These are phyloP conservation scores for Hanseniaspora sp. DNA, from an alignment of 1,139 yeast genomes.

Conservation along the genomic window DNA sequence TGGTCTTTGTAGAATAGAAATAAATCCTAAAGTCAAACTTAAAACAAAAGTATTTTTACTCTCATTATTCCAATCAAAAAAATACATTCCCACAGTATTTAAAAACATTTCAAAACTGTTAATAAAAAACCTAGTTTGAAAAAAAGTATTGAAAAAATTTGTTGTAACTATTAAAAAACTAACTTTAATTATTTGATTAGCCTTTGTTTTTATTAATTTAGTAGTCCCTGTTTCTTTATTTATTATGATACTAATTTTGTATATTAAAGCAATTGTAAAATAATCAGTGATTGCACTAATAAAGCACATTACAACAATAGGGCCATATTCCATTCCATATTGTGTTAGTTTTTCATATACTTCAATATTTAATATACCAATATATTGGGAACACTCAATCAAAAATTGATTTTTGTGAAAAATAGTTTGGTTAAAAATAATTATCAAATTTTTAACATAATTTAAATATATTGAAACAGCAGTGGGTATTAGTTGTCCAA, in stretches of 20 bases:
- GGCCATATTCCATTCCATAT: constrained; percentile 36
- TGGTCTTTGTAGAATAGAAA: constrained; percentile 65
- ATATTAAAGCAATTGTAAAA: constrained; percentile 42
- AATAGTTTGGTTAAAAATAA: not conserved
- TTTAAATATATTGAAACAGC: not conserved
- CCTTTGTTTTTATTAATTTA: constrained; percentile 21
- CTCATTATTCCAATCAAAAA: constrained; percentile 56
- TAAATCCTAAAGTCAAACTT: constrained; percentile 37
- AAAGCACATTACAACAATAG: constrained; percentile 58
- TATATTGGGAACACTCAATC: not conserved
- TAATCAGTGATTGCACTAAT: constrained; percentile 67
- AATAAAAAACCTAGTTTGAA: constrained; percentile 72
- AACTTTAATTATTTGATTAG: constrained; percentile 17
- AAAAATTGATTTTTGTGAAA: not conserved
- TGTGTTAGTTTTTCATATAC: constrained; percentile 23
- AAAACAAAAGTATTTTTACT: constrained; percentile 21
- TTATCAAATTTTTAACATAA: constrained; percentile 16
- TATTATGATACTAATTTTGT: constrained; percentile 28
- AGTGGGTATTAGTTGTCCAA: not conserved
- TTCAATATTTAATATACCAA: constrained; percentile 16
- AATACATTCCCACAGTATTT: constrained; percentile 56
- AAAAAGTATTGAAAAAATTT: constrained; percentile 77
- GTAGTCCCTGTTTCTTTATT: constrained; percentile 14
- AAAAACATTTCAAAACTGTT: constrained; percentile 70
- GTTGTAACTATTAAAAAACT: constrained; percentile 41